Evolutionary conservation across 305 asterid species (phyloP).

Genomic region (Fraxinus velutina): DNA sequence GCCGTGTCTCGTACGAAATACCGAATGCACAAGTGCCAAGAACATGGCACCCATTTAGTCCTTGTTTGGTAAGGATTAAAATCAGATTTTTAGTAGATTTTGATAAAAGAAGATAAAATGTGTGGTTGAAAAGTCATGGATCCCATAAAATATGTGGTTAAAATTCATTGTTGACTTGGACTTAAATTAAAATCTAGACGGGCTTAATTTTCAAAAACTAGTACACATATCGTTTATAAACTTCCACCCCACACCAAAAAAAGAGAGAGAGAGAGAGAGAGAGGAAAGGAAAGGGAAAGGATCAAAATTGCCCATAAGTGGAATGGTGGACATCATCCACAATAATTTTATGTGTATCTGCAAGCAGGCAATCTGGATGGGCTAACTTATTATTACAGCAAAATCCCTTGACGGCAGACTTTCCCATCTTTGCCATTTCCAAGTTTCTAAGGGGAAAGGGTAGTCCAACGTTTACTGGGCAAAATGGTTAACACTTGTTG

Average conservation of each 20-base stretch:
- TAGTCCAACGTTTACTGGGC: background rate
- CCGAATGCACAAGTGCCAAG: background rate
- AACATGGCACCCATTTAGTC: constrained; percentile 6
- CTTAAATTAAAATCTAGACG: background rate
- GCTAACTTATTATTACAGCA: constrained; percentile 4
- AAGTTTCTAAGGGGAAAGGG: background rate
- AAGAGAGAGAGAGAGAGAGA: background rate
- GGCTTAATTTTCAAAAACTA: background rate
- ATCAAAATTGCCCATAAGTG: constrained; percentile 2
- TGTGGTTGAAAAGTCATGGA: background rate
- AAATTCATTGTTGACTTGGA: background rate
- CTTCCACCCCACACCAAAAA: background rate
- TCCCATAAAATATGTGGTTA: background rate
- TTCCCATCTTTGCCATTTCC: background rate
- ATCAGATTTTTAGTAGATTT: background rate
- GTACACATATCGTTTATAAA: background rate
- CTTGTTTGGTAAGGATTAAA: background rate
- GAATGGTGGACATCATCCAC: background rate
- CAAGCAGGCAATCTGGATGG: constrained; percentile 2
- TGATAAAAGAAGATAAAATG: background rate
- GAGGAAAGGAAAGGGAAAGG: background rate
- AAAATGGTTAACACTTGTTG: background rate
- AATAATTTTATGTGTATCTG: background rate
- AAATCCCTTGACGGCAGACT: constrained; percentile 6
- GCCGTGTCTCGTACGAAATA: background rate